phyloP scores from a whole-genome alignment of 164 flowering plant genomes.

The Amborella trichopoda region DNA sequence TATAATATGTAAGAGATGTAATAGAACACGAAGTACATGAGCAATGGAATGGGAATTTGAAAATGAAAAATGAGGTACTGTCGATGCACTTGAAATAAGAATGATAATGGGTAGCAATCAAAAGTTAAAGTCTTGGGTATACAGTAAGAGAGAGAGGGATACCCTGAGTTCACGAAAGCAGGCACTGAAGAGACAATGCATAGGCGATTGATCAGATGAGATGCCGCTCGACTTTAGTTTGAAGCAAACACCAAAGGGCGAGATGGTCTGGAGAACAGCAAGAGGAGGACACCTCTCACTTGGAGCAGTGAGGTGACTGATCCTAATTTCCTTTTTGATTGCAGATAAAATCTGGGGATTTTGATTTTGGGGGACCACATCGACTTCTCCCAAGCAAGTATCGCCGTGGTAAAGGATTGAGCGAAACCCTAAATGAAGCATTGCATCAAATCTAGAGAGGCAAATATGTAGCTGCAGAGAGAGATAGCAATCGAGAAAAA shows the following conservation, averaged over 20 bases:
- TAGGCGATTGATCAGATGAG: conserved; percentile 33
- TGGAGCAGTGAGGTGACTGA: conserved; percentile 40
- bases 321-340: conserved; percentile 65
- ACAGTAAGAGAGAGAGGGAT: background rate
- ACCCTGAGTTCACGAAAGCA: conserved; percentile 72
- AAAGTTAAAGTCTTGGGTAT: background rate
- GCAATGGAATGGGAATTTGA: too few relatives aligned
- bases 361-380: conserved; percentile 28
- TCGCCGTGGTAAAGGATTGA: conserved; percentile 60
- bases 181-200: conserved; percentile 50
- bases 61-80: too few relatives aligned
- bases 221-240: conserved; percentile 64
- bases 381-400: conserved; percentile 56
- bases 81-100: too few relatives aligned
- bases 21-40: too few relatives aligned
- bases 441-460: conserved; percentile 10
- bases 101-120: background rate
- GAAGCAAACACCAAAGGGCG: conserved; percentile 60
- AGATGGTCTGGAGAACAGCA: conserved; percentile 65
- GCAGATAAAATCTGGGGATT: conserved; percentile 49
- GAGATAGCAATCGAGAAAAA: too few relatives aligned
- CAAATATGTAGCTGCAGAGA: too few relatives aligned
- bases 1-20: too few relatives aligned
- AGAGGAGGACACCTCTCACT: conserved; percentile 85
- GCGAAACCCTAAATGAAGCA: conserved; percentile 66